These are phyloP conservation scores for Fusarium sp. DNA, from an alignment of 2,329 filamentous ascomycete genomes.

Conservation along the genomic window DNA sequence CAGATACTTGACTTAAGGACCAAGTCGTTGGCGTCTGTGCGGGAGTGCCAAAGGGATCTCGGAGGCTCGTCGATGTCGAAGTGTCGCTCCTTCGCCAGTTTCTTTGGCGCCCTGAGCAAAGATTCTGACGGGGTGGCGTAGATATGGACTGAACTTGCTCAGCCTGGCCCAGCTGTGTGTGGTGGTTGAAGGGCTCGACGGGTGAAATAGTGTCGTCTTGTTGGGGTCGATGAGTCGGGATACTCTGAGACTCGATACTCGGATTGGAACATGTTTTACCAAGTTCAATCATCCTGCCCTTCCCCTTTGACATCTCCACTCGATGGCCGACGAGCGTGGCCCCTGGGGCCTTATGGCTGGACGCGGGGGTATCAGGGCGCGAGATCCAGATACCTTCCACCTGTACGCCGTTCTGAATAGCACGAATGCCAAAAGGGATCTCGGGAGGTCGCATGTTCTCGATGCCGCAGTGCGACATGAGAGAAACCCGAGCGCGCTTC, in stretches of 20 bases:
- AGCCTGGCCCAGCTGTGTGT: background rate
- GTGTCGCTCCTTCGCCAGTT: constrained; percentile 7
- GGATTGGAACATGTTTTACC: constrained; percentile 1
- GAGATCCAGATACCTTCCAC: constrained; percentile 88
- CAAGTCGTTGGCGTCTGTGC: constrained; percentile 9
- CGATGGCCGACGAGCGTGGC: constrained; percentile 38
- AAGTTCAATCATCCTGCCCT: constrained; percentile 32
- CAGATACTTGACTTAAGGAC: constrained; percentile 9
- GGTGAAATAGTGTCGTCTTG: constrained; percentile 11
- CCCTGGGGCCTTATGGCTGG: constrained; percentile 39
- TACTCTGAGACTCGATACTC: background rate
- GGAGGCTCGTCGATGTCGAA: constrained; percentile 7
- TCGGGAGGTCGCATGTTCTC: constrained; percentile 59
- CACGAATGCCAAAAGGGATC: constrained; percentile 87
- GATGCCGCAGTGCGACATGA: constrained; percentile 68
- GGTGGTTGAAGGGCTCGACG: background rate
- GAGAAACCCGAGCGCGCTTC: constrained; percentile 65
- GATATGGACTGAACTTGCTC: background rate
- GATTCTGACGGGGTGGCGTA: background rate
- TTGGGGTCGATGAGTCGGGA: background rate
- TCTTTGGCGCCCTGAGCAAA: background rate
- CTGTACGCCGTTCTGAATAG: constrained; percentile 84
- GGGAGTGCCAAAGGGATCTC: constrained; percentile 24
- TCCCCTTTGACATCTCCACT: constrained; percentile 31
- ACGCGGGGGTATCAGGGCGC: constrained; percentile 57